Evolutionary conservation across 352 stramenopile species (phyloP).

Genomic region (Thraustotheca clavata): DNA sequence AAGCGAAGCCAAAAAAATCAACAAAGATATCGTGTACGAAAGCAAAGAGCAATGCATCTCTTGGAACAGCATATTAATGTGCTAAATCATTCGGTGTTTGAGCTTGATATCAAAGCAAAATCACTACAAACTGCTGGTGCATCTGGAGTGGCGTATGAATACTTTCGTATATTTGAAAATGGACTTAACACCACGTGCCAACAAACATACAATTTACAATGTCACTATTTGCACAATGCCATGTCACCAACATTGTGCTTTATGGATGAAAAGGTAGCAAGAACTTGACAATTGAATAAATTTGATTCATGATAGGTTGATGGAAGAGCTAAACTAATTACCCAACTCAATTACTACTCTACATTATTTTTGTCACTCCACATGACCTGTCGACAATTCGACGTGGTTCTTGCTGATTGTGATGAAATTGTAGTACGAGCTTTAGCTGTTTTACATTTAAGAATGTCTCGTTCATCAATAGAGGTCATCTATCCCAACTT

Average conservation of each 20-base stretch:
- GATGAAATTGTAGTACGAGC: background rate
- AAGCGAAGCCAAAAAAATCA: background rate
- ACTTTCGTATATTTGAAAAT: conserved; percentile 10
- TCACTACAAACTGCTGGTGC: background rate
- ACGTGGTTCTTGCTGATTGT: background rate
- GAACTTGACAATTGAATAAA: background rate
- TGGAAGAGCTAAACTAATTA: background rate
- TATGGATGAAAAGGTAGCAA: conserved; percentile 6
- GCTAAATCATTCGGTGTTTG: background rate
- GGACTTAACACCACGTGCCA: background rate
- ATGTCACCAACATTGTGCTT: background rate
- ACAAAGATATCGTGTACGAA: background rate
- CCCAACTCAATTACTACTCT: background rate
- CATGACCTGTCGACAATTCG: background rate
- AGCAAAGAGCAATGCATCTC: background rate
- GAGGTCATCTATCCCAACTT: conserved; percentile 2
- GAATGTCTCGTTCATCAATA: background rate
- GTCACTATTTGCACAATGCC: background rate
- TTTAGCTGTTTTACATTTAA: background rate
- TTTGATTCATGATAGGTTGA: background rate
- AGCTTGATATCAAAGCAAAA: background rate
- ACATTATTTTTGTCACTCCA: conserved; percentile 1
- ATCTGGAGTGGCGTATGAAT: background rate
- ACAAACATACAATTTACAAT: background rate
- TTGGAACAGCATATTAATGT: background rate